phyloP scores from a whole-genome alignment of 768 basidiomycete species.

The Termitomyces sp. region DNA sequence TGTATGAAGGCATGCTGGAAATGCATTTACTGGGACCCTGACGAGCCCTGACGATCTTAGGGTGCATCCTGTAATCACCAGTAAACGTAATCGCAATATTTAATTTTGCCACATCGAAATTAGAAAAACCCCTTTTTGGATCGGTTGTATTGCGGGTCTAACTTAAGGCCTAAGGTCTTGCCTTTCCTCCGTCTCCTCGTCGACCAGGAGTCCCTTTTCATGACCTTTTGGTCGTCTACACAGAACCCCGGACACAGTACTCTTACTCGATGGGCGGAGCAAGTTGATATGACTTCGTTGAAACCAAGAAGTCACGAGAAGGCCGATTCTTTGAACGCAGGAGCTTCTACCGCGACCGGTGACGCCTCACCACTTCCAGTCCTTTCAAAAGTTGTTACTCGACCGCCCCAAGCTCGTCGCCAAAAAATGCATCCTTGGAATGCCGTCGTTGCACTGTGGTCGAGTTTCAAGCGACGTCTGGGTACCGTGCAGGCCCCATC shows the following conservation, averaged over 20 bases:
- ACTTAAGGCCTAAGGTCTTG: too few relatives aligned
- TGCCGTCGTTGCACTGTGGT: constrained; percentile 36
- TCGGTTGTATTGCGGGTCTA: not conserved
- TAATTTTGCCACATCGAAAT: not conserved
- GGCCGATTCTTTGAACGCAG: constrained; percentile 8
- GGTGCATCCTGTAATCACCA: too few relatives aligned
- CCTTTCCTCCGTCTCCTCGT: not conserved
- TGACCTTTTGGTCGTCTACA: constrained; percentile 15
- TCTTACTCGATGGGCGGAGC: constrained; percentile 16
- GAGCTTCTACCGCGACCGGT: constrained; percentile 23
- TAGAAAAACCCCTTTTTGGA: constrained; percentile 6
- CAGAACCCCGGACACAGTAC: constrained; percentile 7
- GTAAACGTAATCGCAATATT: not conserved
- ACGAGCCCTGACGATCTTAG: not conserved
- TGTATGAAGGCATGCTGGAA: not conserved
- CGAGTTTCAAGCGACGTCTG: constrained; percentile 47
- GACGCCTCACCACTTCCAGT: constrained; percentile 40
- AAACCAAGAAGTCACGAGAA: constrained; percentile 10
- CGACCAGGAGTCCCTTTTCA: constrained; percentile 1
- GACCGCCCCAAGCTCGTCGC: constrained; percentile 20
- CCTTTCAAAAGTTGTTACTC: constrained; percentile 23
- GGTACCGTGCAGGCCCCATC: constrained; percentile 56
- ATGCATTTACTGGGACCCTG: not conserved
- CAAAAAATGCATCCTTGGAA: constrained; percentile 28
- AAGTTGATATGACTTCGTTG: constrained; percentile 11